Conservation (phyloP, 495 filamentous ascomycete genomes). For the Lepidopterella palustris region DNA sequence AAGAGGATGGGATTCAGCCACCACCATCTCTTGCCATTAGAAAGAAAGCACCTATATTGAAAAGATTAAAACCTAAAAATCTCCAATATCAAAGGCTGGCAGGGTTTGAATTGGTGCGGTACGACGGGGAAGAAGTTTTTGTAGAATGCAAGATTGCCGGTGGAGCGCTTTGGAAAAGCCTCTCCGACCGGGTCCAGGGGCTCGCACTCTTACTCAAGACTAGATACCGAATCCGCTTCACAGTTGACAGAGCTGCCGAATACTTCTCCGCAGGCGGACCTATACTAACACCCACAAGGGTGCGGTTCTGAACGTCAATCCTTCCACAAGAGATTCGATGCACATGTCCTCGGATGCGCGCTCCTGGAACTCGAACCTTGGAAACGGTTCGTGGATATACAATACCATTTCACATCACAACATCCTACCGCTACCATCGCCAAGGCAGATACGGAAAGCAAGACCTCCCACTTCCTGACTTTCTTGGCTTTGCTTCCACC, state of each 20-base stretch:
- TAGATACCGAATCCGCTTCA: background rate
- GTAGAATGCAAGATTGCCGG: background rate
- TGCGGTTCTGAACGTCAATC: background rate
- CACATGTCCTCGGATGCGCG: background rate
- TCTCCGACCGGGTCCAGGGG: background rate
- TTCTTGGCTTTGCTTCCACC: background rate
- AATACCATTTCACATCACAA: background rate
- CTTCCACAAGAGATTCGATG: background rate
- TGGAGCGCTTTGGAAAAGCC: background rate
- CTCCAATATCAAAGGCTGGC: background rate
- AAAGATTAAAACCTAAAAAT: background rate
- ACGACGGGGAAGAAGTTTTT: background rate
- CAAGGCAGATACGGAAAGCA: background rate
- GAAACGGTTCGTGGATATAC: background rate
- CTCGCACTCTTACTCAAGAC: background rate
- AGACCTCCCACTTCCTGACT: background rate
- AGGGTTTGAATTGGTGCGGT: background rate
- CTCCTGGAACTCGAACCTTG: background rate
- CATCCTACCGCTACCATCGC: background rate
- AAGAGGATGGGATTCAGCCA: background rate
- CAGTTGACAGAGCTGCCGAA: background rate
- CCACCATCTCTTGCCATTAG: background rate
- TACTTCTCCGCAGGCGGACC: background rate
- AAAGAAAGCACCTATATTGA: background rate
- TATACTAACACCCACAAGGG: background rate